Percentiles rank a stretch among this genome's conserved stretches.
These are phyloP conservation scores for Castanea mollissima DNA, from an alignment of 306 rosid genomes.

Conservation along the genomic window DNA sequence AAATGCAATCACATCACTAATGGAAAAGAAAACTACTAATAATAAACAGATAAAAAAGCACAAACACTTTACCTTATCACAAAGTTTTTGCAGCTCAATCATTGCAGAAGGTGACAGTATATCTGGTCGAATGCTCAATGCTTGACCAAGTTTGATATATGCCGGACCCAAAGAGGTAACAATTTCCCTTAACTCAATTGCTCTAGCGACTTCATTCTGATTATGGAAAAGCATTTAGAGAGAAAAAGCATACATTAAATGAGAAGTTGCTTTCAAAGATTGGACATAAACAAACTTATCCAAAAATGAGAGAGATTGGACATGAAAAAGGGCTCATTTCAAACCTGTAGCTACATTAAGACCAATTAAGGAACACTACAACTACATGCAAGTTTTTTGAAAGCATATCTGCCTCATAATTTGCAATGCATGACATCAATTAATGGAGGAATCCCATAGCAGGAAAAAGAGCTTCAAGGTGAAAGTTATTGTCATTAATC, in stretches of 20 bases:
- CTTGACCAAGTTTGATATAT: constrained; percentile 97
- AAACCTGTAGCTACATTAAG: neutral
- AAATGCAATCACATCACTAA: constrained; percentile 10
- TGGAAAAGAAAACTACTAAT: neutral
- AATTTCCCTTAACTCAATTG: constrained; percentile 89
- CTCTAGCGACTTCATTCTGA: constrained; percentile 98
- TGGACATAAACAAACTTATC: neutral
- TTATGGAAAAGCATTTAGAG: constrained; percentile 20
- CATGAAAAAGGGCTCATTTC: neutral
- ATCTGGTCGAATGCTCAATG: constrained; percentile 97
- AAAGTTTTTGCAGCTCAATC: constrained; percentile 95
- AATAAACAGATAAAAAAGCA: neutral
- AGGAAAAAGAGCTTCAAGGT: neutral
- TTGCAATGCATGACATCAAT: neutral
- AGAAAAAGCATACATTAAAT: neutral
- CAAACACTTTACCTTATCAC: constrained; percentile 72
- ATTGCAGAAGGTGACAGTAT: constrained; percentile 91
- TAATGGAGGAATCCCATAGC: neutral
- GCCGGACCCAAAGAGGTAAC: constrained; percentile 99
- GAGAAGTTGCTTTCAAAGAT: constrained; percentile 2
- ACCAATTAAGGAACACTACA: neutral
- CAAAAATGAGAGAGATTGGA: no score
- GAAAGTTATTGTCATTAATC: neutral
- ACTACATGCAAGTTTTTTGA: neutral
- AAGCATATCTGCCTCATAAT: neutral